Conservation (phyloP, 805 yeast genomes). For the Candida glaebosa region DNA sequence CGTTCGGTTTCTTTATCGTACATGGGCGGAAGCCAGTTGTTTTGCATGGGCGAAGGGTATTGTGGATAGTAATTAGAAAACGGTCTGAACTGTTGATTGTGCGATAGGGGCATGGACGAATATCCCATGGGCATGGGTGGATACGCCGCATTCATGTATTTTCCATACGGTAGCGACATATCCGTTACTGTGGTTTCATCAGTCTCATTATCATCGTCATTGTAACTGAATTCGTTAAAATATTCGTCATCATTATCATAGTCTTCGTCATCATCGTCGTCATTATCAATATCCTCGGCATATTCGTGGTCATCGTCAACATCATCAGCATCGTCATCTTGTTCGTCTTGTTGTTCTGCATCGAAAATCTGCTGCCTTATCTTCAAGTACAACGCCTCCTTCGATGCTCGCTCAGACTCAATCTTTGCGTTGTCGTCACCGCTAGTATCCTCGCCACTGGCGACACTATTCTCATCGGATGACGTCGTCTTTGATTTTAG, state of each 20-base stretch:
- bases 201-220: slow-evolving; percentile 4
- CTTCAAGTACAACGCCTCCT: slow-evolving; percentile 35
- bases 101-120: slow-evolving; percentile 2
- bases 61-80: slow-evolving; percentile 5
- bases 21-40: slow-evolving; percentile 8
- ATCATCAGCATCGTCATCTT: slow-evolving; percentile 15
- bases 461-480: background rate
- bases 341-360: slow-evolving; percentile 11
- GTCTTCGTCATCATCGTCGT: slow-evolving; percentile 6
- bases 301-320: slow-evolving; percentile 9
- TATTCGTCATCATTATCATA: slow-evolving; percentile 4
- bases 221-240: slow-evolving; percentile 4
- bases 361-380: slow-evolving; percentile 37
- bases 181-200: slow-evolving; percentile 5
- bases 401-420: slow-evolving; percentile 26
- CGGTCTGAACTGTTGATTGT: background rate
- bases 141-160: slow-evolving; percentile 2
- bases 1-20: slow-evolving; percentile 26
- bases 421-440: slow-evolving; percentile 18
- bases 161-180: background rate
- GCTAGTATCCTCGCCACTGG: background rate
- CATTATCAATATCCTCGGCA: slow-evolving; percentile 7
- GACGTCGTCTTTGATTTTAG: background rate
- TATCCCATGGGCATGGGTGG: slow-evolving; percentile 5
- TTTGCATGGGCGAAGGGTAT: slow-evolving; percentile 1